These are phyloP conservation scores for Triticum turgidum DNA, from an alignment of 176 grass and related monocot genomes.

Conservation along the genomic window DNA sequence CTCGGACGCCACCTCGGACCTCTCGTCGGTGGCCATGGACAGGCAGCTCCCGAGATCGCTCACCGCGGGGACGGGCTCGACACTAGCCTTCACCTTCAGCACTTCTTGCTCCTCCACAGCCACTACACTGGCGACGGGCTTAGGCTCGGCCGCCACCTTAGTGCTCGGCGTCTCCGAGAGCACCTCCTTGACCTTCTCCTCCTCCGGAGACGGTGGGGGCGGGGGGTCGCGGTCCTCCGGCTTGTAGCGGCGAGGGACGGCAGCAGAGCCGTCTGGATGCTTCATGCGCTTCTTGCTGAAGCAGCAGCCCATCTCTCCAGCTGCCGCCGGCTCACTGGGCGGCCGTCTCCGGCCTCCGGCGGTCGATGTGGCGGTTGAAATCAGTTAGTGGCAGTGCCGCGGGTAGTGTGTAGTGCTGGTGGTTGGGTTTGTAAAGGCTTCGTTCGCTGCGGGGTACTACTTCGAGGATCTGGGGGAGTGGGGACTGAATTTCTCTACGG, in stretches of 20 bases:
- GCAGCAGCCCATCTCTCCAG: constrained; percentile 59
- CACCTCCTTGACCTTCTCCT: constrained; percentile 96
- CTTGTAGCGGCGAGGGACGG: neutral
- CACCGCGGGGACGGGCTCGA: constrained; percentile 32
- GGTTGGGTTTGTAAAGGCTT: neutral
- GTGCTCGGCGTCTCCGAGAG: constrained; percentile 64
- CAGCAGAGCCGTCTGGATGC: neutral
- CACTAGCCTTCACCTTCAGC: neutral
- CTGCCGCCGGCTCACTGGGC: neutral
- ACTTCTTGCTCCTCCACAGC: constrained; percentile 32
- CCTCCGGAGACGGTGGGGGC: constrained; percentile 52
- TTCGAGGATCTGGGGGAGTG: constrained; percentile 20
- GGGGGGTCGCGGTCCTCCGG: constrained; percentile 40
- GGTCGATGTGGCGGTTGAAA: neutral
- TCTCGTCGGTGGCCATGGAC: constrained; percentile 42
- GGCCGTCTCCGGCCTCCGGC: neutral
- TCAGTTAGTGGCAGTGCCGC: neutral
- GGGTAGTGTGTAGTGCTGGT: neutral
- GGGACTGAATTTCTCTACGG: neutral
- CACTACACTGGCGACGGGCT: constrained; percentile 18
- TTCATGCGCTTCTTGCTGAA: constrained; percentile 55
- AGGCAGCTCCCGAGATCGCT: constrained; percentile 53
- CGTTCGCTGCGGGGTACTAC: neutral
- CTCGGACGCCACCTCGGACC: constrained; percentile 43
- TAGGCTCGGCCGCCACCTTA: constrained; percentile 17